phyloP scores from a whole-genome alignment of 169 alveolate species.

The Eimeria maxima region DNA sequence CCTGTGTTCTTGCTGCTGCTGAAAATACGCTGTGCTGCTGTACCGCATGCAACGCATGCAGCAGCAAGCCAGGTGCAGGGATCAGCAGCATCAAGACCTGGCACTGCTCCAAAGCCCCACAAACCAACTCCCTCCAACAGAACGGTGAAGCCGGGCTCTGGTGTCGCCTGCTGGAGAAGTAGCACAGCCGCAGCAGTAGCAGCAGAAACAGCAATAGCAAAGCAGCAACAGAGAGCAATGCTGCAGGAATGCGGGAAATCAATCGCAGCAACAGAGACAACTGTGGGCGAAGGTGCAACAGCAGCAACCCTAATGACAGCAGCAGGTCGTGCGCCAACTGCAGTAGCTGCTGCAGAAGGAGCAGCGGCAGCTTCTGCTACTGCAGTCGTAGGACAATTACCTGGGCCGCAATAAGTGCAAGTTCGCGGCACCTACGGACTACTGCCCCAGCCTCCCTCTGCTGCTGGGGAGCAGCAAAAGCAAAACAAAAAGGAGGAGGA shows the following conservation, averaged over 20 bases:
- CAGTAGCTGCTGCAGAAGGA: neutral
- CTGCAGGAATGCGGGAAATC: neutral
- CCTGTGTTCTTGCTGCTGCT: conserved; percentile 47
- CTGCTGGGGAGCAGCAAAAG: conserved; percentile 17
- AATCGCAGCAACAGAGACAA: neutral
- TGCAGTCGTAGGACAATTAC: neutral
- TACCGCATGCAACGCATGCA: conserved; percentile 46
- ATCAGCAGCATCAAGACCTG: conserved; percentile 4
- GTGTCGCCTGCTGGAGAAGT: neutral
- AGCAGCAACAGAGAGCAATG: too few relatives aligned
- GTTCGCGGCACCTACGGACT: conserved; percentile 11
- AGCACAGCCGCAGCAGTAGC: neutral
- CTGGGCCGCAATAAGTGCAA: conserved; percentile 25
- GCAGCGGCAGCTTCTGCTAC: neutral
- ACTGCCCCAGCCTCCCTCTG: conserved; percentile 28
- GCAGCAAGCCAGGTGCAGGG: conserved; percentile 45
- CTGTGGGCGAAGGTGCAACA: neutral
- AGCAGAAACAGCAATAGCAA: neutral
- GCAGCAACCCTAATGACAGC: neutral
- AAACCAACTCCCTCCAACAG: conserved; percentile 35
- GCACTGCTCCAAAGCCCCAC: conserved; percentile 10
- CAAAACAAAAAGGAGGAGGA: neutral
- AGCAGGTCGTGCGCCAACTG: neutral
- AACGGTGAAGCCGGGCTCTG: conserved; percentile 4
- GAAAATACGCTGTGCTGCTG: conserved; percentile 32